A percentile compares a stretch with the other conserved stretches of the same genome.
phyloP scores from a whole-genome alignment of 805 yeast genomes.

The Candida incommunis region DNA sequence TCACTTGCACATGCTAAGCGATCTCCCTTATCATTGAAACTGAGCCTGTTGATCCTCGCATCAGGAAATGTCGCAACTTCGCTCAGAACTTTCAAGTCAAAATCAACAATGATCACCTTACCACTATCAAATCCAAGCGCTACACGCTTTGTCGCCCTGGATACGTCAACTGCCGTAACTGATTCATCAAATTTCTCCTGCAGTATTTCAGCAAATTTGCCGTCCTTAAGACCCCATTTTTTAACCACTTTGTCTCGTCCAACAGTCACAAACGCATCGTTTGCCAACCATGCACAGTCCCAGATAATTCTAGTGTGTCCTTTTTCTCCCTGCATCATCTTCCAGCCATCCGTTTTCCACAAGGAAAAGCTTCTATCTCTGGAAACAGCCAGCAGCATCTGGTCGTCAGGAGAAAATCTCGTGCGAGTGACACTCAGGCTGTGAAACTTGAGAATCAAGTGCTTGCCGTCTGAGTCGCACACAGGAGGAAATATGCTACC shows the following conservation, averaged over 20 bases:
- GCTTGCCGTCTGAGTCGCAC: constrained; percentile 9
- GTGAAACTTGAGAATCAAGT: constrained; percentile 42
- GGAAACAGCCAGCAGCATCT: constrained; percentile 58
- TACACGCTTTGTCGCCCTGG: neutral
- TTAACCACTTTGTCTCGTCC: constrained; percentile 75
- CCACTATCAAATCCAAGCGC: constrained; percentile 15
- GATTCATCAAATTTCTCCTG: constrained; percentile 7
- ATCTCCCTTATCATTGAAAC: neutral
- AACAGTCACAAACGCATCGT: constrained; percentile 53
- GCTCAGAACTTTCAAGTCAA: neutral
- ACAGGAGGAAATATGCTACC: constrained; percentile 3
- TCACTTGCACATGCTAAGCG: constrained; percentile 7
- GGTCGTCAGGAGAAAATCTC: constrained; percentile 56
- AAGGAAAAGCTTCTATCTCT: constrained; percentile 79
- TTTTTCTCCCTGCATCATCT: constrained; percentile 27
- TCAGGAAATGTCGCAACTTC: constrained; percentile 3
- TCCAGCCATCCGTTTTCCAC: constrained; percentile 35
- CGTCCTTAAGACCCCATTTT: constrained; percentile 15
- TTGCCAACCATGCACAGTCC: constrained; percentile 75
- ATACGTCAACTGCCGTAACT: constrained; percentile 12
- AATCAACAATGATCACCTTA: constrained; percentile 3
- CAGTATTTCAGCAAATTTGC: constrained; percentile 7
- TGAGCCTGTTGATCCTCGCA: constrained; percentile 11
- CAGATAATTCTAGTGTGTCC: constrained; percentile 89
- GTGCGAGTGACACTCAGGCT: constrained; percentile 74